Conservation (phyloP, 345 rosid species). For the Eucalyptus guilfoylei region DNA sequence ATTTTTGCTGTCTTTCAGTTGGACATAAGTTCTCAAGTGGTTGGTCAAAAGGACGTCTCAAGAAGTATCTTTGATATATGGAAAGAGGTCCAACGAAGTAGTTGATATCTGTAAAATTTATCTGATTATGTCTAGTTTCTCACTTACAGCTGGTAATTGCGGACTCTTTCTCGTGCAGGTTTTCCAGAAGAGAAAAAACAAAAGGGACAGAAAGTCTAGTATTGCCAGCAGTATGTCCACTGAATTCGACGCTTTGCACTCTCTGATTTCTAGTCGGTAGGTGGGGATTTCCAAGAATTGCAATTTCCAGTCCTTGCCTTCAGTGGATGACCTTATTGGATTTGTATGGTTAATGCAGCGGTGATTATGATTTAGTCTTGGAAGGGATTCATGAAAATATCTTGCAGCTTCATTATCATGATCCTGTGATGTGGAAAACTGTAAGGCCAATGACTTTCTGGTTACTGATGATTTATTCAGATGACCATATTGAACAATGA, state of each 20-base stretch:
- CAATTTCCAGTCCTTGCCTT: background rate
- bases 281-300: background rate
- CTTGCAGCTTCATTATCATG: conserved; percentile 81
- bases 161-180: conserved; percentile 27
- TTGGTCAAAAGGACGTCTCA: conserved; percentile 87
- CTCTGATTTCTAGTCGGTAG: conserved; percentile 68
- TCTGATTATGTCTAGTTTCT: background rate
- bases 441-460: conserved; percentile 1
- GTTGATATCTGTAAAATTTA: background rate
- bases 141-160: background rate
- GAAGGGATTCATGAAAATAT: conserved; percentile 90
- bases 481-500: background rate
- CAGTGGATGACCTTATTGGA: conserved; percentile 1
- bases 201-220: conserved; percentile 29
- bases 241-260: conserved; percentile 49
- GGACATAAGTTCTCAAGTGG: conserved; percentile 79
- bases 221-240: conserved; percentile 17
- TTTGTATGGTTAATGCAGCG: conserved; percentile 37
- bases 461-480: background rate
- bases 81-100: conserved; percentile 62
- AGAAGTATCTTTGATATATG: conserved; percentile 81
- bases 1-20: conserved; percentile 32
- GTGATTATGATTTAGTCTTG: conserved; percentile 73
- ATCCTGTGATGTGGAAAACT: conserved; percentile 89
- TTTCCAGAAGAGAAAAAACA: conserved; percentile 68